Evolutionary conservation across 805 yeast genomes (phyloP), one percentile per base, ranked within the genome.

Genomic region (Nakazawaea laoshanensis): DNA sequence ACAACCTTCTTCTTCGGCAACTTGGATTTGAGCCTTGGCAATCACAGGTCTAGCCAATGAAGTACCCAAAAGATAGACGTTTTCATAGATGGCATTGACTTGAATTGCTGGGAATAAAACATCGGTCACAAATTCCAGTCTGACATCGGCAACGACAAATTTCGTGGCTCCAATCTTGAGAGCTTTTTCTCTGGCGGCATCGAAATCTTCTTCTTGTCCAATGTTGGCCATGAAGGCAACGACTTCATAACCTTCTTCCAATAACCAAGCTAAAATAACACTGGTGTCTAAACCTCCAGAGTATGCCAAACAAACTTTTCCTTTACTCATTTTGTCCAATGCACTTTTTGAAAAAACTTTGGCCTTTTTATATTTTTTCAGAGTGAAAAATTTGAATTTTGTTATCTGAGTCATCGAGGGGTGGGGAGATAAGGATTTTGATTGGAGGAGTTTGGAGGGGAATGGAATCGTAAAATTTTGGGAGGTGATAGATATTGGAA

Each of bases 211-310:
- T 69, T 92, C 98, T 70, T 92, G 98, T 50, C 98, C 98, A 50
- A 92, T 88, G 65, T 92, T 81, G 55, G 98, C 98, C 79, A 92
- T 76, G 70, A 92, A 92, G 37, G 96, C 96, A 55, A 92, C 79
- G 39, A 92, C 98, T 65, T 92, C 98, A 63, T 89, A 92, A 43
- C 96, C 98, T 66, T 92, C 75, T 61, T 92, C 98, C 46, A 92
- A 72, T 59, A 92, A 75, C 98, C 98, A 92, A 30, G 98, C 98
- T 47, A 92, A 77, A 52, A 92, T 92, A 42, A 92, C 83, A 18
- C 96, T 88, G 71, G 98, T 92, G 58, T 92, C 98, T 52, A 92
- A 74, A 68, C 98, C 98, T 52, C 98, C 98, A 32, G 97, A 92
- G 70, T 92, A 92, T 36, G 98, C 98, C 59, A 92, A 76, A 74